phyloP scores from a whole-genome alignment of 2,329 filamentous ascomycete genomes.

The Chalaropsis ovoidea region DNA sequence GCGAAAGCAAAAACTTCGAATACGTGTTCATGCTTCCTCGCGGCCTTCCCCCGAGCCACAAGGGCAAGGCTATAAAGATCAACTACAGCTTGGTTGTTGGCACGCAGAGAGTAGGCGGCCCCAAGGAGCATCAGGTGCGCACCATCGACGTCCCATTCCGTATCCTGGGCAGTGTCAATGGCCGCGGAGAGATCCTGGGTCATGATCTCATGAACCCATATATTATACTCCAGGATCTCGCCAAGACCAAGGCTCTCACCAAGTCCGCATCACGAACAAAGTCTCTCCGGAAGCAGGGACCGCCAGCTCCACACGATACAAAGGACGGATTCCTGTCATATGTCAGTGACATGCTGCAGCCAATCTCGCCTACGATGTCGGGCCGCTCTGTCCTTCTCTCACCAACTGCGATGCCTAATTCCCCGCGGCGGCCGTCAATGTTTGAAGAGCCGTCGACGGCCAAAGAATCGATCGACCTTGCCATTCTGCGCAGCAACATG shows the following conservation, averaged over 20 bases:
- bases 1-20: conserved; percentile 77
- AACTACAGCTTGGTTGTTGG: conserved; percentile 84
- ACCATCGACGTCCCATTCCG: conserved; percentile 90
- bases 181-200: conserved; percentile 74
- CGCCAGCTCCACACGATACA: conserved; percentile 31
- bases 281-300: conserved; percentile 29
- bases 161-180: conserved; percentile 85
- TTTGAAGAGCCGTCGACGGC: conserved; percentile 51
- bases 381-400: conserved; percentile 53
- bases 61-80: conserved; percentile 88
- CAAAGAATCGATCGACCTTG: conserved; percentile 82
- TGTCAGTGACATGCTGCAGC: conserved; percentile 62
- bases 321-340: conserved; percentile 61
- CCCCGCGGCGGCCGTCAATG: conserved; percentile 46
- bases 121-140: conserved; percentile 70
- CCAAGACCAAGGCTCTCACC: conserved; percentile 38
- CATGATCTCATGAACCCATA: conserved; percentile 95
- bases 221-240: conserved; percentile 75
- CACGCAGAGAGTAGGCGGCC: conserved; percentile 72
- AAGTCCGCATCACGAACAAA: conserved; percentile 29
- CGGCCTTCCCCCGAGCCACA: conserved; percentile 82
- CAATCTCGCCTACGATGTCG: conserved; percentile 39
- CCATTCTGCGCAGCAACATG: conserved; percentile 74
- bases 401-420: conserved; percentile 50
- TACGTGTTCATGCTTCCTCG: conserved; percentile 79